Conservation (phyloP, 2,329 filamentous ascomycete species). For the Colletotrichum noveboracense region DNA sequence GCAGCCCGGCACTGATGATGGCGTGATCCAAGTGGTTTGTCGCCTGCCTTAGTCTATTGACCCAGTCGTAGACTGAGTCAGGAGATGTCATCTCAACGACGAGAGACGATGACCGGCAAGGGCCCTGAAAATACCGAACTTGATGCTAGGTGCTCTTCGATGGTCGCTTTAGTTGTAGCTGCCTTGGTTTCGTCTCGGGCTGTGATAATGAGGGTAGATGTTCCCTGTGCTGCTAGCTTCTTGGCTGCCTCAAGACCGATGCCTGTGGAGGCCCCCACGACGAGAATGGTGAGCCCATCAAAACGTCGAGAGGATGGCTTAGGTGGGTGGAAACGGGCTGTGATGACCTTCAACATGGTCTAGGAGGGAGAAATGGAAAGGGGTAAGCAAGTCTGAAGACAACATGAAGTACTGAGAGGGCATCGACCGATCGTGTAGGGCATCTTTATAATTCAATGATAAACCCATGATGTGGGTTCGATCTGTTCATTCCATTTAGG, state of each 20-base stretch:
- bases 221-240: background rate
- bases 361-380: background rate
- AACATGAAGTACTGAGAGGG: background rate
- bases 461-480: background rate
- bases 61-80: background rate
- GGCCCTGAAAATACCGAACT: background rate
- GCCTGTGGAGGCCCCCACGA: background rate
- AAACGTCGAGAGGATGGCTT: background rate
- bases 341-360: background rate
- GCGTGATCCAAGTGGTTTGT: background rate
- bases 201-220: background rate
- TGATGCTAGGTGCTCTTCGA: background rate
- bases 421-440: background rate
- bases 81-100: background rate
- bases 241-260: background rate
- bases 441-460: background rate
- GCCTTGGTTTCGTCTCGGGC: background rate
- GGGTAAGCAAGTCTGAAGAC: background rate
- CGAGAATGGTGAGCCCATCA: background rate
- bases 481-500: background rate
- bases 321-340: background rate
- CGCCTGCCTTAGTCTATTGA: background rate
- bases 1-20: background rate
- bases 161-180: background rate
- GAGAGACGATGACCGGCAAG: background rate